Percentiles rank a stretch among this genome's conserved stretches.
Conservation (phyloP, 345 rosid genomes). For the Pistacia integerrima region DNA sequence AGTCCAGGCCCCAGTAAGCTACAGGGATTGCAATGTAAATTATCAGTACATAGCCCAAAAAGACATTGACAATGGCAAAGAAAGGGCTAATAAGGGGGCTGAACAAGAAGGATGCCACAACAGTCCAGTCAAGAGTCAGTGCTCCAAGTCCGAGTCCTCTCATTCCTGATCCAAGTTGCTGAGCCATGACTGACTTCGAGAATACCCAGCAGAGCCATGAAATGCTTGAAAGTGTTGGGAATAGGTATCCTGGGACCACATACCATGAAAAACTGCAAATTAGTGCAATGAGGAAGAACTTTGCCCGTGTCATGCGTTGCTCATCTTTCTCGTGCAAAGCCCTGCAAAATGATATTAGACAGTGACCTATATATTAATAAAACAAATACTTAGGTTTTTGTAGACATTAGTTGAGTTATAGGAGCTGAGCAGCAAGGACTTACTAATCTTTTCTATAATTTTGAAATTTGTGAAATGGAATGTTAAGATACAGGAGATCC, state of each 20-base stretch:
- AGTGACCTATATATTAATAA: background rate
- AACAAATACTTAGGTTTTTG: too few species aligned
- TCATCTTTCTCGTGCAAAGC: constrained; percentile 91
- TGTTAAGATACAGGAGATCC: too few species aligned
- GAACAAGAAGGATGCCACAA: constrained; percentile 71
- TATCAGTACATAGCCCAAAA: constrained; percentile 59
- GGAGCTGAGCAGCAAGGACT: too few species aligned
- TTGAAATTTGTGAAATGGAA: too few species aligned
- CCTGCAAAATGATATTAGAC: constrained; percentile 37
- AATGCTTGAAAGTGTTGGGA: constrained; percentile 74
- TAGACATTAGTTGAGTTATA: background rate
- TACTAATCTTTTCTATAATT: too few species aligned
- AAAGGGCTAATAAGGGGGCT: constrained; percentile 88
- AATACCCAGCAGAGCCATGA: constrained; percentile 93
- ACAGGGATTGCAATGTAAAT: constrained; percentile 64
- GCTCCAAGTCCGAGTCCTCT: constrained; percentile 85
- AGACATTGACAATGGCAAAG: constrained; percentile 76
- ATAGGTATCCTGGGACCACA: constrained; percentile 76
- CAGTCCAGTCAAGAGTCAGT: constrained; percentile 81
- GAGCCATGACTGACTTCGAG: constrained; percentile 77
- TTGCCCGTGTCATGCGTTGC: constrained; percentile 62
- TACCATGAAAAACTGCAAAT: constrained; percentile 76
- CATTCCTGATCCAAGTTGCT: constrained; percentile 89
- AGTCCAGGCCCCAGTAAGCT: constrained; percentile 73
- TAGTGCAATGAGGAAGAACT: constrained; percentile 81